Evolutionary conservation across 208 protist genomes (phyloP).

Genomic region (Leishmania amazonensis): DNA sequence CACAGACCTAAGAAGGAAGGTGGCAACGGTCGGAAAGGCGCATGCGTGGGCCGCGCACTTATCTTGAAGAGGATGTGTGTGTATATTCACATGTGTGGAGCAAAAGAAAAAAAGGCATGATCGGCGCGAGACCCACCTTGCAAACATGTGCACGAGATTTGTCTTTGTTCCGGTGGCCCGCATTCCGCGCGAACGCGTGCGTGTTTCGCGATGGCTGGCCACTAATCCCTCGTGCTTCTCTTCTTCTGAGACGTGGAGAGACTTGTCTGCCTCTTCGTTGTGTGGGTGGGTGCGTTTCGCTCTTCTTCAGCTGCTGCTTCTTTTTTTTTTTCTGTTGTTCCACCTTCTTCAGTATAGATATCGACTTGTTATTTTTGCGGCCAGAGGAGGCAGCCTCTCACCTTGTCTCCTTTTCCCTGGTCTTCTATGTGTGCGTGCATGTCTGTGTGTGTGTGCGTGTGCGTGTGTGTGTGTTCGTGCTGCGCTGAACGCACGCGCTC

Average conservation of each 20-base stretch:
- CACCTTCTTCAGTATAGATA: background rate
- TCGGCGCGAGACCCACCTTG: background rate
- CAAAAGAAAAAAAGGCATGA: background rate
- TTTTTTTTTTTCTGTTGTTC: background rate
- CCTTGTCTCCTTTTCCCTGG: background rate
- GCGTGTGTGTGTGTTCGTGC: background rate
- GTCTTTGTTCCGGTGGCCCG: background rate
- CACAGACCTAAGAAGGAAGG: background rate
- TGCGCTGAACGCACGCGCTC: background rate
- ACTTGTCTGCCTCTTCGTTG: background rate
- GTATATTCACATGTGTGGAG: background rate
- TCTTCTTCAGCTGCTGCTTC: background rate
- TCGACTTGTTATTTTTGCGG: background rate
- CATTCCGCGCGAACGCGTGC: background rate
- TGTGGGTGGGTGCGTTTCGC: background rate
- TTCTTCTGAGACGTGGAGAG: background rate
- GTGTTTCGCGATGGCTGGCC: background rate
- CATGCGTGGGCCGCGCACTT: background rate
- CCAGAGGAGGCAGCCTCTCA: background rate
- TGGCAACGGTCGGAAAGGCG: background rate
- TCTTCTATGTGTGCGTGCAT: background rate
- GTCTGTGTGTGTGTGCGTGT: background rate
- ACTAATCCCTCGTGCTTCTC: background rate
- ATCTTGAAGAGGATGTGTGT: background rate
- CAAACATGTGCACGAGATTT: background rate